Evolutionary conservation across 2,329 filamentous ascomycete genomes (phyloP).

Genomic region (Diaporthe ilicicola): DNA sequence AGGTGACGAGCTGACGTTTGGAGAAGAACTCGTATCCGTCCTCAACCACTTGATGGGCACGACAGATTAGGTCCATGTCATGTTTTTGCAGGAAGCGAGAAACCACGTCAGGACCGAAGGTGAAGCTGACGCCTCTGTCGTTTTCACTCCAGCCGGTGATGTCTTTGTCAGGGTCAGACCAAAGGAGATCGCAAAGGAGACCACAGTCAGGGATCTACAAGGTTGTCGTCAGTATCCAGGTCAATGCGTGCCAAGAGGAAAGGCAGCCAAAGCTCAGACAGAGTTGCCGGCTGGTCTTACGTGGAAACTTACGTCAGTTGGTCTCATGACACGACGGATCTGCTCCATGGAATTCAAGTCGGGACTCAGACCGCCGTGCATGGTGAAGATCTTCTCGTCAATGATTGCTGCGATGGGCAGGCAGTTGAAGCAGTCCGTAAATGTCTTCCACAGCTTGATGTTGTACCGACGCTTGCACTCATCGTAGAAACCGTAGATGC

Average conservation of each 20-base stretch:
- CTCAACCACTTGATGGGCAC: slow-evolving; percentile 98
- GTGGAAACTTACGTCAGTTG: slow-evolving; percentile 84
- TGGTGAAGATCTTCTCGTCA: slow-evolving; percentile 99
- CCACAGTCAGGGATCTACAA: slow-evolving; percentile 94
- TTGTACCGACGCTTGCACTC: slow-evolving; percentile 99
- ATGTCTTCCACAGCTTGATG: slow-evolving; percentile 99
- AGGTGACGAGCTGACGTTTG: slow-evolving; percentile 94
- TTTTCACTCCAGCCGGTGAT: slow-evolving; percentile 99
- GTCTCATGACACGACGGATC: slow-evolving; percentile 98
- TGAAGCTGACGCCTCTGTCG: slow-evolving; percentile 97
- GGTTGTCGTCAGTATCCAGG: slow-evolving; percentile 21
- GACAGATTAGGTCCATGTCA: slow-evolving; percentile 99
- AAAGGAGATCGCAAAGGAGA: slow-evolving; percentile 94
- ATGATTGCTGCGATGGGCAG: slow-evolving; percentile 98
- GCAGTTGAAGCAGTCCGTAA: slow-evolving; percentile 99
- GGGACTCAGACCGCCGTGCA: slow-evolving; percentile 97
- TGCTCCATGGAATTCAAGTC: slow-evolving; percentile 99
- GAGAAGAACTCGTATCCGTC: slow-evolving; percentile 99
- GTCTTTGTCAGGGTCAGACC: slow-evolving; percentile 99
- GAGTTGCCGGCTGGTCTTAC: neutral
- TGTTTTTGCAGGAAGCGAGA: slow-evolving; percentile 98
- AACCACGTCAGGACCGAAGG: slow-evolving; percentile 96
- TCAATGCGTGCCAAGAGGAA: neutral
- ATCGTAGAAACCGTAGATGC: slow-evolving; percentile 99
- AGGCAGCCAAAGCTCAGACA: neutral